Evolutionary conservation across 441 rosid genomes (phyloP).

Genomic region (Gossypium trilobum): DNA sequence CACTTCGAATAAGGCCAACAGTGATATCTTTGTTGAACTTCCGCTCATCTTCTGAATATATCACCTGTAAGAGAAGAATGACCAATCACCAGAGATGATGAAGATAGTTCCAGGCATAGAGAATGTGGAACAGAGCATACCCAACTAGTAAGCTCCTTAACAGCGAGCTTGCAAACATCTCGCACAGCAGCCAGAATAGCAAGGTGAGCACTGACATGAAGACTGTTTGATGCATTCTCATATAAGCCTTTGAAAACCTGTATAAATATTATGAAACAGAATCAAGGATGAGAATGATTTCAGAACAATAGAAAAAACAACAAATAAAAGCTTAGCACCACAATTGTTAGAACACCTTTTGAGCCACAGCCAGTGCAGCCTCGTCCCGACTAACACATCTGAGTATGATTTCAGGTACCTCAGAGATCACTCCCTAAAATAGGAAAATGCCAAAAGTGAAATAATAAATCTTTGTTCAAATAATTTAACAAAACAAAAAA

Average conservation of each 20-base stretch:
- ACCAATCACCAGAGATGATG: conserved; percentile 6
- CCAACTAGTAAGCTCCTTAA: conserved; percentile 95
- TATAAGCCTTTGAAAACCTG: conserved; percentile 88
- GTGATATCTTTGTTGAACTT: conserved; percentile 89
- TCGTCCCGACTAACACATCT: conserved; percentile 92
- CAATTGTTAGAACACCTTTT: conserved; percentile 41
- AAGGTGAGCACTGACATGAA: conserved; percentile 69
- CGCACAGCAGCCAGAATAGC: conserved; percentile 84
- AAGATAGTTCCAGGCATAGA: background rate
- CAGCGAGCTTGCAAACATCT: conserved; percentile 91
- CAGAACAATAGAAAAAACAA: background rate
- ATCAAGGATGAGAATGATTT: background rate
- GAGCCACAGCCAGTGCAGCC: conserved; percentile 96
- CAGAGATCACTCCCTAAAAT: conserved; percentile 65
- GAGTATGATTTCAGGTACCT: conserved; percentile 91
- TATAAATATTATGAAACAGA: conserved; percentile 6
- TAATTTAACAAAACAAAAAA: conserved; percentile 4
- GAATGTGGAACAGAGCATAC: conserved; percentile 36
- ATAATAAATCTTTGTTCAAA: background rate
- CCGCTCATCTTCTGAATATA: conserved; percentile 87
- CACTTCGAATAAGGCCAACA: conserved; percentile 69
- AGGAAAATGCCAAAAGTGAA: background rate
- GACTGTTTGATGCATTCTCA: conserved; percentile 73
- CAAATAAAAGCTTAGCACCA: background rate
- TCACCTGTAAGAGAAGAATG: conserved; percentile 44